Conservation (phyloP, 1,284 basidiomycete genomes). For the Uromyces viciae-fabae region DNA sequence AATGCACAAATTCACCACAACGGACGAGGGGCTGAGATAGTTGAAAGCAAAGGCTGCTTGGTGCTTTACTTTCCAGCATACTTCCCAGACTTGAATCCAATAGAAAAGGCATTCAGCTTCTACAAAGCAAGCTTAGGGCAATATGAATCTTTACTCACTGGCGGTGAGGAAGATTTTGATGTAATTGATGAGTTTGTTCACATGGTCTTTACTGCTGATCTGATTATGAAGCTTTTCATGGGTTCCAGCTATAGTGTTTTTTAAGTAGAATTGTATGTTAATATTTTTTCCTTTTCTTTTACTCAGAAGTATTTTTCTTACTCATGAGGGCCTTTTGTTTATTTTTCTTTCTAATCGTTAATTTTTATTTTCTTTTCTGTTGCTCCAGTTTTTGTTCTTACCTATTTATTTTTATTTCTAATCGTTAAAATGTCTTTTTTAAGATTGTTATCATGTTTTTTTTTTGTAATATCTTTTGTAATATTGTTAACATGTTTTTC, state of each 20-base stretch:
- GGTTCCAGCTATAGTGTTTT: not conserved
- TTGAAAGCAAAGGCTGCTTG: not conserved
- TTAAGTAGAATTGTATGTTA: too few relatives aligned
- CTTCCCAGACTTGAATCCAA: not conserved
- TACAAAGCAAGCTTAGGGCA: not conserved
- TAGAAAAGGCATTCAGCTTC: not conserved
- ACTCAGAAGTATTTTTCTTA: too few relatives aligned
- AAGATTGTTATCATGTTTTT: too few relatives aligned
- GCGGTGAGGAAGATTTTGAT: not conserved
- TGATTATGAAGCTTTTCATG: not conserved
- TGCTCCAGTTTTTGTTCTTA: too few relatives aligned
- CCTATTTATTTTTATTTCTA: too few relatives aligned
- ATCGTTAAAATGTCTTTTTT: too few relatives aligned
- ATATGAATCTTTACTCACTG: not conserved
- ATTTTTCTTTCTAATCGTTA: too few relatives aligned
- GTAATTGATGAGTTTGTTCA: not conserved
- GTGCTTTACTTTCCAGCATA: not conserved
- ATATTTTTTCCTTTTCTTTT: too few relatives aligned
- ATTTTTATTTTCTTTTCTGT: too few relatives aligned
- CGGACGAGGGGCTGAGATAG: not conserved
- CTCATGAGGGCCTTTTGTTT: too few relatives aligned
- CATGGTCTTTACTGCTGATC: not conserved
- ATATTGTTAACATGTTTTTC: too few relatives aligned
- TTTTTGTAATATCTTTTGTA: too few relatives aligned
- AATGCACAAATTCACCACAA: not conserved